Evolutionary conservation across 2,329 filamentous ascomycete species (phyloP).

Genomic region (Volutella citrinella): DNA sequence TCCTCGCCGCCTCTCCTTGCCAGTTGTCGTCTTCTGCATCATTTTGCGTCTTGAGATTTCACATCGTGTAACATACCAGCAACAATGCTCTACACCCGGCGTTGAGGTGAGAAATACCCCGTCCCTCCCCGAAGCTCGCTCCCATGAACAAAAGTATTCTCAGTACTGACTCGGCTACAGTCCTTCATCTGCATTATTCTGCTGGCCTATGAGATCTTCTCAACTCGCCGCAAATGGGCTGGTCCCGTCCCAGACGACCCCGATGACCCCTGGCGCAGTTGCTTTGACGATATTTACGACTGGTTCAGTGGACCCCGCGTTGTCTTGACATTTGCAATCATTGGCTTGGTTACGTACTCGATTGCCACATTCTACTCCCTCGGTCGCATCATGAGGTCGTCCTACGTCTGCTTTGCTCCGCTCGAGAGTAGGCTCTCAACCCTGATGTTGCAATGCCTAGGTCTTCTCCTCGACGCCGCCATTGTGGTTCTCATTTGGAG

Average conservation of each 20-base stretch:
- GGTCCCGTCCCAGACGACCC: slow-evolving; percentile 30
- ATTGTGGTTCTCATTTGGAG: slow-evolving; percentile 50
- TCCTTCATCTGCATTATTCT: slow-evolving; percentile 46
- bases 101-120: slow-evolving; percentile 38
- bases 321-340: slow-evolving; percentile 32
- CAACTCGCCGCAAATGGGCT: slow-evolving; percentile 29
- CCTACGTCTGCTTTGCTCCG: slow-evolving; percentile 48
- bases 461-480: slow-evolving; percentile 43
- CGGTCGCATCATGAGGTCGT: slow-evolving; percentile 41
- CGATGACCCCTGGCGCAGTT: slow-evolving; percentile 47
- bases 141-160: too few species aligned
- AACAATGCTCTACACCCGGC: slow-evolving; percentile 50
- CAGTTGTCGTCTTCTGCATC: slow-evolving; percentile 41
- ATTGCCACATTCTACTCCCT: slow-evolving; percentile 41
- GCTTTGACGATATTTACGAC: slow-evolving; percentile 44
- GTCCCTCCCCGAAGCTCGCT: slow-evolving; percentile 6
- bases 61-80: slow-evolving; percentile 41
- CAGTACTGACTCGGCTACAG: too few species aligned
- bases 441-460: slow-evolving; percentile 40
- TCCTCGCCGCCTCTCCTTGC: slow-evolving; percentile 45
- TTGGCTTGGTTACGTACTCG: slow-evolving; percentile 37
- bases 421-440: slow-evolving; percentile 37
- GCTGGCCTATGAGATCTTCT: slow-evolving; percentile 43
- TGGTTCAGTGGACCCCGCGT: slow-evolving; percentile 45
- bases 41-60: slow-evolving; percentile 47